Percentiles rank a stretch among this genome's conserved stretches.
Conservation (phyloP, 179 eudicot species). For the Spergularia azorica region DNA sequence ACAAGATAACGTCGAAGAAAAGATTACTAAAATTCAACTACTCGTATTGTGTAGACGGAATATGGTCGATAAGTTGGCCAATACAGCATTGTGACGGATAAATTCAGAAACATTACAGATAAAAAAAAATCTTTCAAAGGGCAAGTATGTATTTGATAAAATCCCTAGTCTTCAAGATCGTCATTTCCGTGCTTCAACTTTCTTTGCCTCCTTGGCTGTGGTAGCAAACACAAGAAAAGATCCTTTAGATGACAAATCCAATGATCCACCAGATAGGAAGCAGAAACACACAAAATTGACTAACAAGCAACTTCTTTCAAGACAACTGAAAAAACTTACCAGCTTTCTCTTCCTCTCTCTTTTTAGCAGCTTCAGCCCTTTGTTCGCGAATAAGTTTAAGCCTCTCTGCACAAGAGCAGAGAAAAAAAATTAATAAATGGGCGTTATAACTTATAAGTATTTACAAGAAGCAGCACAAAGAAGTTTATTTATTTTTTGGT, state of each 20-base stretch:
- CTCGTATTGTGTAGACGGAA: conserved; percentile 13
- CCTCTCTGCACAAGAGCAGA: conserved; percentile 50
- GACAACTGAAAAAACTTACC: conserved; percentile 38
- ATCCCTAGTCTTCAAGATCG: conserved; percentile 16
- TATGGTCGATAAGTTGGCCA: conserved; percentile 20
- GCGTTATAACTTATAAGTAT: background rate
- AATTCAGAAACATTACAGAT: conserved; percentile 16
- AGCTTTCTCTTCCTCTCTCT: conserved; percentile 87
- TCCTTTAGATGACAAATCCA: background rate
- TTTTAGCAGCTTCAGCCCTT: conserved; percentile 89
- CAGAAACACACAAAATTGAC: background rate
- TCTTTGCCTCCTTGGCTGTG: conserved; percentile 88
- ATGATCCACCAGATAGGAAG: background rate
- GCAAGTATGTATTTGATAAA: conserved; percentile 5
- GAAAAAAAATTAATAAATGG: background rate
- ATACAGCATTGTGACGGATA: background rate
- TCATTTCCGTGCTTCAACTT: conserved; percentile 76
- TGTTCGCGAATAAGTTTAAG: conserved; percentile 81
- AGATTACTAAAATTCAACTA: background rate
- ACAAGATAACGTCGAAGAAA: background rate
- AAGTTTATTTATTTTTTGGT: no score
- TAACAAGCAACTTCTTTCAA: background rate
- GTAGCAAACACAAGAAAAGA: background rate
- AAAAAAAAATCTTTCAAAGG: conserved; percentile 7
- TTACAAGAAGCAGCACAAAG: background rate